phyloP scores from a whole-genome alignment of 176 grass and related monocot species.

The Aegilops umbellulata region DNA sequence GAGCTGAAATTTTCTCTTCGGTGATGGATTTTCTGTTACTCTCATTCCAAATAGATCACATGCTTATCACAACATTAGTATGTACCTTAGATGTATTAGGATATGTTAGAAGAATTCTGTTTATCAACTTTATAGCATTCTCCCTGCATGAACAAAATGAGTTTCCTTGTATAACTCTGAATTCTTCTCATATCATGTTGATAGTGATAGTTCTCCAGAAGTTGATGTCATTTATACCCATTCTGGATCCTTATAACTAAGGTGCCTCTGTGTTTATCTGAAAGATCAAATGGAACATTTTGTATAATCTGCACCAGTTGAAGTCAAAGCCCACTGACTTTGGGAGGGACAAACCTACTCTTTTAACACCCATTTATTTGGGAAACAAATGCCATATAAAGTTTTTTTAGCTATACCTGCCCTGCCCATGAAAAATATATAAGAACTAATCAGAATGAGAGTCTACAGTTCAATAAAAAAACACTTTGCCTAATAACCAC shows the following conservation, averaged over 20 bases:
- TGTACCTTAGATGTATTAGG: neutral
- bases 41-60: neutral
- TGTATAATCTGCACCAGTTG: neutral
- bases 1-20: neutral
- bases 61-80: neutral
- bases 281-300: neutral
- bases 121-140: conserved; percentile 11
- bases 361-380: neutral
- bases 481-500: neutral
- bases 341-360: neutral
- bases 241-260: neutral
- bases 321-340: neutral
- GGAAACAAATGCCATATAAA: neutral
- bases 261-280: neutral
- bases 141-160: neutral
- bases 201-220: neutral
- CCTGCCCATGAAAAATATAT: neutral
- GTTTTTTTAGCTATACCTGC: neutral
- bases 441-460: neutral
- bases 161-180: neutral
- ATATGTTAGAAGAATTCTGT: neutral
- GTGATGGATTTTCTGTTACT: neutral
- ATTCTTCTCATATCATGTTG: neutral
- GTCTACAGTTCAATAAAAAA: neutral
- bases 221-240: neutral